Evolutionary conservation across 495 filamentous ascomycete species (phyloP).

Genomic region (Sabuloglossum arenarium): DNA sequence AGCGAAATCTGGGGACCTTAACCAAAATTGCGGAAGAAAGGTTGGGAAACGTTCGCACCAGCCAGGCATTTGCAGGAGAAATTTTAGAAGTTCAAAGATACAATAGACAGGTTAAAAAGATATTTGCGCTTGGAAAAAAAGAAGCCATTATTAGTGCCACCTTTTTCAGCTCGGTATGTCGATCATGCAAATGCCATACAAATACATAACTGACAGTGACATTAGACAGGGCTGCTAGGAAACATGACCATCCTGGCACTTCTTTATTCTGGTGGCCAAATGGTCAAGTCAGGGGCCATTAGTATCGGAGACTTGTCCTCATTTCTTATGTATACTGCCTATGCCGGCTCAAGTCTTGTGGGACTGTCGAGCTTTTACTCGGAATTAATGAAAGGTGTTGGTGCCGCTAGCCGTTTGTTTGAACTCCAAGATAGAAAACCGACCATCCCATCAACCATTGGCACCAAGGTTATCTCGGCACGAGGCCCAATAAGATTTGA

Average conservation of each 20-base stretch:
- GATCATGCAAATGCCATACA: not conserved
- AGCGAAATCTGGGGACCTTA: conserved; percentile 74
- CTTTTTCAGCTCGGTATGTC: conserved; percentile 56
- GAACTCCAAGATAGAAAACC: conserved; percentile 88
- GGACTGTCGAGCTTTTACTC: conserved; percentile 92
- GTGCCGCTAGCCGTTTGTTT: conserved; percentile 83
- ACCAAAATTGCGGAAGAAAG: conserved; percentile 96
- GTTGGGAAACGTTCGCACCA: conserved; percentile 84
- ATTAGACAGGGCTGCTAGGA: conserved; percentile 61
- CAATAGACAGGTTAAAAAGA: conserved; percentile 75
- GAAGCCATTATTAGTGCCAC: conserved; percentile 78
- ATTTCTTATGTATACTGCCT: conserved; percentile 95
- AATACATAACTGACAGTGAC: not conserved
- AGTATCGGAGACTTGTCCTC: conserved; percentile 85
- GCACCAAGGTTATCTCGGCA: conserved; percentile 53
- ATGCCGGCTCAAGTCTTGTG: conserved; percentile 78
- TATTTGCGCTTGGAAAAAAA: conserved; percentile 66
- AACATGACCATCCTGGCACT: conserved; percentile 93
- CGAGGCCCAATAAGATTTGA: conserved; percentile 74
- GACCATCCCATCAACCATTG: conserved; percentile 65
- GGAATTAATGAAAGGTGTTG: conserved; percentile 96
- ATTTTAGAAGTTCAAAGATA: conserved; percentile 75
- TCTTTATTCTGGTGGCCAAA: conserved; percentile 72
- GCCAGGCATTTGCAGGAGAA: conserved; percentile 88
- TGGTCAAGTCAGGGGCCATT: conserved; percentile 72